These are phyloP conservation scores for Cyclostephanos invisitatus DNA, from an alignment of 108 stramenopile genomes.

Conservation along the genomic window DNA sequence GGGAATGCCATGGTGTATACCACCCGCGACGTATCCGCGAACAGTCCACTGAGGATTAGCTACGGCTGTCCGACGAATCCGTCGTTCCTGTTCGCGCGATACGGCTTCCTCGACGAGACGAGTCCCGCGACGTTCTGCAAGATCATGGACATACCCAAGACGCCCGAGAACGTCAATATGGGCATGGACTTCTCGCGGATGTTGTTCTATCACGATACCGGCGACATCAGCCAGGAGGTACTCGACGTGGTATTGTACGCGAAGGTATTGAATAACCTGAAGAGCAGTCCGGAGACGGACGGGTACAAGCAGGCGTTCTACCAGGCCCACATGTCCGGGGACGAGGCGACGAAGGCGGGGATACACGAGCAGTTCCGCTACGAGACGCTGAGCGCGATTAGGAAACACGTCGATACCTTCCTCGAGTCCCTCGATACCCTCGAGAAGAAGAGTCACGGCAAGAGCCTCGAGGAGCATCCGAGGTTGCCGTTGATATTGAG, in stretches of 20 bases:
- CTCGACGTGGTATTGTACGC: slow-evolving; percentile 50
- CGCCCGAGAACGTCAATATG: slow-evolving; percentile 38
- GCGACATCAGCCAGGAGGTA: slow-evolving; percentile 50
- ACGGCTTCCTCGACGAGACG: slow-evolving; percentile 54
- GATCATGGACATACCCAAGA: slow-evolving; percentile 53
- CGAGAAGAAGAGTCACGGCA: slow-evolving; percentile 41
- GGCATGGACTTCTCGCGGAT: slow-evolving; percentile 49
- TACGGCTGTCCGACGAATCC: slow-evolving; percentile 53
- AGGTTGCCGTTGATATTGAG: slow-evolving; percentile 54
- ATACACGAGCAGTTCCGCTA: slow-evolving; percentile 58
- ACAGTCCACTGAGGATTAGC: slow-evolving; percentile 44
- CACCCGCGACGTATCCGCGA: slow-evolving; percentile 43
- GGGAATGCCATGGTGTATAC: slow-evolving; percentile 50
- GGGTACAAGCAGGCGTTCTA: slow-evolving; percentile 54
- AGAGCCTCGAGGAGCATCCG: slow-evolving; percentile 57
- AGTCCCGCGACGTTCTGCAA: slow-evolving; percentile 54
- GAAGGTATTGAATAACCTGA: slow-evolving; percentile 38
- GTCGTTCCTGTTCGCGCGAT: slow-evolving; percentile 47
- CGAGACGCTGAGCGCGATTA: slow-evolving; percentile 52
- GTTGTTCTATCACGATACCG: slow-evolving; percentile 56
- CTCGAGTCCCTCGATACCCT: slow-evolving; percentile 46
- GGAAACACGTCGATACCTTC: slow-evolving; percentile 59
- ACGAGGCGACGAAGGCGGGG: slow-evolving; percentile 44
- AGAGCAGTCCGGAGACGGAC: slow-evolving; percentile 28
- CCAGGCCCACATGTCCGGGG: slow-evolving; percentile 55